Evolutionary conservation across 176 grass and related monocot species (phyloP).

Genomic region (Eragrostis nindensis): DNA sequence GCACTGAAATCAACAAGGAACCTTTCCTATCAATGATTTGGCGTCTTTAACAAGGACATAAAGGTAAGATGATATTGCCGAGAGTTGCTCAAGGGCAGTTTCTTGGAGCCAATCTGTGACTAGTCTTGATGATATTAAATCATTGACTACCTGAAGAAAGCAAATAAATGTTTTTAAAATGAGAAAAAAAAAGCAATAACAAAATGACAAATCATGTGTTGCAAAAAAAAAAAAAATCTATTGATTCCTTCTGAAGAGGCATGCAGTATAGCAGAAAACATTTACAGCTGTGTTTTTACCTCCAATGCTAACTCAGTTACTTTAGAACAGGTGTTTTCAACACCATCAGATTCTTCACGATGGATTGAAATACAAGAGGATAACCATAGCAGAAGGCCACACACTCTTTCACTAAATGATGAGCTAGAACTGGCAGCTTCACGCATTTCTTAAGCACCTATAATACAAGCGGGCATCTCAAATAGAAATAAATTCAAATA

Average conservation of each 20-base stretch:
- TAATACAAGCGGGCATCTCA: conserved; percentile 41
- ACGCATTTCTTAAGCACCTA: conserved; percentile 86
- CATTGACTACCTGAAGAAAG: conserved; percentile 68
- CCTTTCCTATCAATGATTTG: conserved; percentile 63
- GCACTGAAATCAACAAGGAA: conserved; percentile 57
- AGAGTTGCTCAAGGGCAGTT: conserved; percentile 76
- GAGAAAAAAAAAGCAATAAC: conserved; percentile 21
- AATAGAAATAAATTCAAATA: conserved; percentile 34
- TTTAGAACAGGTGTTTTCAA: conserved; percentile 44
- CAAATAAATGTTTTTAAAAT: conserved; percentile 26
- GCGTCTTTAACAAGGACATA: conserved; percentile 52
- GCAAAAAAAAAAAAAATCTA: not conserved
- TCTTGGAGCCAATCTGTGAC: conserved; percentile 87
- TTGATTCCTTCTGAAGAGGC: not conserved
- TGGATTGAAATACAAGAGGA: conserved; percentile 69
- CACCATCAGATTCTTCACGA: conserved; percentile 34
- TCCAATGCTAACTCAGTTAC: conserved; percentile 67
- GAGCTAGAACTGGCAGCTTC: conserved; percentile 68
- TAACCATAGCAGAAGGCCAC: conserved; percentile 81
- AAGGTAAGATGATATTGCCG: conserved; percentile 66
- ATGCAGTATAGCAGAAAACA: conserved; percentile 31
- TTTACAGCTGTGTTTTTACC: conserved; percentile 50
- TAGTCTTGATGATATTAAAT: conserved; percentile 58
- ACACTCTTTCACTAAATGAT: conserved; percentile 80
- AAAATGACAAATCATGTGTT: not conserved